A percentile compares a stretch with the other conserved stretches of the same genome.
Conservation (phyloP, 139 green algal species). For the Chlamydomonas asymmetrica region DNA sequence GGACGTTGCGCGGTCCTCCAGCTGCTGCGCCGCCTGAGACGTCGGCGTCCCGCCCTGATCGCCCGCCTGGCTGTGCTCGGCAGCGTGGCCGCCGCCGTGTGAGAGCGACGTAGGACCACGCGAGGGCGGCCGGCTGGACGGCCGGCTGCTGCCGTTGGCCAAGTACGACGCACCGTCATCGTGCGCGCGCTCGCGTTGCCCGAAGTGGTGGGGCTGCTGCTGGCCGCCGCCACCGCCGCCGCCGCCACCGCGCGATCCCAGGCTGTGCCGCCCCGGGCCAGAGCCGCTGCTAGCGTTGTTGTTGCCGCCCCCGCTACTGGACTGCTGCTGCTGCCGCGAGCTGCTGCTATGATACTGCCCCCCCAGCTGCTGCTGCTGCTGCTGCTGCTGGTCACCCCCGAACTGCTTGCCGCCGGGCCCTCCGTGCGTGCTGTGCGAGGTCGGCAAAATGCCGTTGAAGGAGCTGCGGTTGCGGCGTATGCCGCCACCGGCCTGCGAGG, state of each 20-base stretch:
- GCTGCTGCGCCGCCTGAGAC: neutral
- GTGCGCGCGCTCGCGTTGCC: neutral
- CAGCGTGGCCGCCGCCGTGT: neutral
- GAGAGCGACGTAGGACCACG: neutral
- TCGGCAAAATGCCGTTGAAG: too few species aligned
- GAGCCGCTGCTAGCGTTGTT: conserved; percentile 4
- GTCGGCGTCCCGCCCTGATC: neutral
- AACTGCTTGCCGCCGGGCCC: neutral
- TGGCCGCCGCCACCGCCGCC: neutral
- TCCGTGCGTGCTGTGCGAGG: too few species aligned
- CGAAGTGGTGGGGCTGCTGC: neutral
- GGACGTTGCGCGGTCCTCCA: conserved; percentile 19
- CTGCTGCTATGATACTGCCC: neutral
- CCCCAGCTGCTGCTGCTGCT: neutral
- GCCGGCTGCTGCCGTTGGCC: neutral
- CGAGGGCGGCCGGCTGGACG: conserved; percentile 8
- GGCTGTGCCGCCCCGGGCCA: neutral
- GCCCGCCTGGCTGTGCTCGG: neutral
- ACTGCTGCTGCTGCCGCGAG: neutral
- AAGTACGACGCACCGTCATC: conserved; percentile 8
- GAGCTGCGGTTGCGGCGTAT: too few species aligned
- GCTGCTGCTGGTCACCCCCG: neutral
- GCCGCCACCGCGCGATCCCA: neutral
- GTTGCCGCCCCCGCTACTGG: conserved; percentile 12
- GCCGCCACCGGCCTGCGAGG: too few species aligned